phyloP scores from a whole-genome alignment of 2,329 filamentous ascomycete species.

The Fusarium brevicatenulatum region DNA sequence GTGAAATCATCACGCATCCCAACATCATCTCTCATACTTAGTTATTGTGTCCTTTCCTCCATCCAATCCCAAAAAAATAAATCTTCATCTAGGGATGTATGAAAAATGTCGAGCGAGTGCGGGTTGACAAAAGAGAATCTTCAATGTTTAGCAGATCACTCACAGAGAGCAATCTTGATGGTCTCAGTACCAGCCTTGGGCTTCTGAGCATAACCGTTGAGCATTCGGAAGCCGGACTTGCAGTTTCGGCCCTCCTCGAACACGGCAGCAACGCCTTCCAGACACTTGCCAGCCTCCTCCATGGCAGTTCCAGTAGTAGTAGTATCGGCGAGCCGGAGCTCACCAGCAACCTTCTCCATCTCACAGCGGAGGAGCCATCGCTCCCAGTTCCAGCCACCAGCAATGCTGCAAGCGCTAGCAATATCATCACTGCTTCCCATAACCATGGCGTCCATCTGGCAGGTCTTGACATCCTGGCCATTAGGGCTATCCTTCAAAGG shows the following conservation, averaged over 20 bases:
- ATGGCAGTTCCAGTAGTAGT: constrained; percentile 62
- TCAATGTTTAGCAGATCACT: constrained; percentile 29
- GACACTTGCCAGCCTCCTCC: constrained; percentile 66
- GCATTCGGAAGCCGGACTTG: constrained; percentile 68
- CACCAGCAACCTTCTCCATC: constrained; percentile 80
- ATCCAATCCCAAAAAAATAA: constrained; percentile 8
- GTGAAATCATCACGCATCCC: constrained; percentile 35
- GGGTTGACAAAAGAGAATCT: constrained; percentile 40
- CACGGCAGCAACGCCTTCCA: constrained; percentile 68
- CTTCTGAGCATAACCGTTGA: constrained; percentile 73
- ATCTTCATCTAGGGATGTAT: constrained; percentile 22
- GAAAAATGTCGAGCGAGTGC: constrained; percentile 17
- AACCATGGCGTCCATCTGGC: constrained; percentile 70
- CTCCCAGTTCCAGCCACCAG: constrained; percentile 94
- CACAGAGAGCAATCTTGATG: constrained; percentile 51
- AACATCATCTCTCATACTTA: constrained; percentile 30
- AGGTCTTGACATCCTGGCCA: constrained; percentile 56
- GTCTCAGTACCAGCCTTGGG: constrained; percentile 55
- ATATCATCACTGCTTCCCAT: constrained; percentile 75
- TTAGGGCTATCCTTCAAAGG: constrained; percentile 50
- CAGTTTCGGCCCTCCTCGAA: constrained; percentile 71
- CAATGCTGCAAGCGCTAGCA: constrained; percentile 80
- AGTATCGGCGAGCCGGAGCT: constrained; percentile 65
- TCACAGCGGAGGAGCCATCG: constrained; percentile 92
- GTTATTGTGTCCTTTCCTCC: constrained; percentile 18